Evolutionary conservation across 768 basidiomycete species (phyloP).

Genomic region (Tulasnella sp.): DNA sequence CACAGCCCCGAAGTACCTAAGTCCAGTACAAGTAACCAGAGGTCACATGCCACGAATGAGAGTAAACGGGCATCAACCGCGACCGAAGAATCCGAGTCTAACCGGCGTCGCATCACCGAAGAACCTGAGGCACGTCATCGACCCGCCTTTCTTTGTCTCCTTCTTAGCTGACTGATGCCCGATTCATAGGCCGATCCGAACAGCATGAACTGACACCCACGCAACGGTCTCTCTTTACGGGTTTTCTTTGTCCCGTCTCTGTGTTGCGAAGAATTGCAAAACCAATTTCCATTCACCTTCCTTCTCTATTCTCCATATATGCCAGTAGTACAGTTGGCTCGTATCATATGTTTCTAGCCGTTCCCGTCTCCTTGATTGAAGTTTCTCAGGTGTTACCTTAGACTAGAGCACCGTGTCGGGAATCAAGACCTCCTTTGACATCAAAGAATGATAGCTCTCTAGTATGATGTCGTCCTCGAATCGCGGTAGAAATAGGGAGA

Average conservation of each 20-base stretch:
- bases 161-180: neutral
- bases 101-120: neutral
- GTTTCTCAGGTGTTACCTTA: too few species aligned
- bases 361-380: too few species aligned
- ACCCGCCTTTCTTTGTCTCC: slow-evolving; percentile 1
- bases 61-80: neutral
- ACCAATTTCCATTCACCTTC: too few species aligned
- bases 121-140: neutral
- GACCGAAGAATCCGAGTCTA: neutral
- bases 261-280: too few species aligned
- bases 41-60: neutral
- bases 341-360: too few species aligned
- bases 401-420: too few species aligned
- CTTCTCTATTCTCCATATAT: too few species aligned
- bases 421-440: too few species aligned
- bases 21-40: slow-evolving; percentile 8
- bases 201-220: slow-evolving; percentile 7
- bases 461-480: too few species aligned
- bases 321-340: too few species aligned
- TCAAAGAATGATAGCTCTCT: too few species aligned
- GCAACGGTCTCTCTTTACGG: slow-evolving; percentile 10
- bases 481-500: too few species aligned
- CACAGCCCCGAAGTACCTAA: neutral
- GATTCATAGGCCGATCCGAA: slow-evolving; percentile 4
- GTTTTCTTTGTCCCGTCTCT: neutral